Conservation (phyloP, 73 alveolate genomes). For the Paramecium primaurelia region DNA sequence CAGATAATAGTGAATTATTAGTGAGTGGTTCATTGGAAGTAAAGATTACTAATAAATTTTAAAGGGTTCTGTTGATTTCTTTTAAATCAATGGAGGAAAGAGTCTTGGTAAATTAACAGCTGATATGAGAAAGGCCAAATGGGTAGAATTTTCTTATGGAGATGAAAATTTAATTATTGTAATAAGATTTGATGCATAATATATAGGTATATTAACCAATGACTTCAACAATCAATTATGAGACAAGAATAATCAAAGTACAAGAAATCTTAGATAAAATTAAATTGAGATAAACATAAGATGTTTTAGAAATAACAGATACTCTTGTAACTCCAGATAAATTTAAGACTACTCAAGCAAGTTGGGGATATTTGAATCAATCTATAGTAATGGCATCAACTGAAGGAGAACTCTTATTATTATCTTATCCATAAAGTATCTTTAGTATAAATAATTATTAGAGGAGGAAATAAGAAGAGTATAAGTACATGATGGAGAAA, state of each 20-base stretch:
- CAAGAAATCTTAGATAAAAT: neutral
- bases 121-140: conserved; percentile 32
- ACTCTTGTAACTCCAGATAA: neutral
- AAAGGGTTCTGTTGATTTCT: conserved; percentile 52
- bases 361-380: conserved; percentile 41
- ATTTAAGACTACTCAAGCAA: neutral
- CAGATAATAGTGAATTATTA: conserved; percentile 82
- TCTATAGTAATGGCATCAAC: neutral
- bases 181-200: neutral
- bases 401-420: neutral
- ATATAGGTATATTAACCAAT: conserved; percentile 12
- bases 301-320: neutral
- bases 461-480: neutral
- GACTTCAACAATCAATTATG: conserved; percentile 8
- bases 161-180: conserved; percentile 11
- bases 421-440: neutral
- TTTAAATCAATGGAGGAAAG: conserved; percentile 55
- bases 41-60: neutral
- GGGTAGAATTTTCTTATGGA: conserved; percentile 40
- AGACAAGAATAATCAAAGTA: neutral
- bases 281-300: neutral
- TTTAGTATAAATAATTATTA: neutral
- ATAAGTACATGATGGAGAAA: conserved; percentile 59
- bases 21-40: conserved; percentile 75
- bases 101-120: conserved; percentile 48